Evolutionary conservation across 495 filamentous ascomycete species (phyloP).

Genomic region (Massariosphaeria phaeospora): DNA sequence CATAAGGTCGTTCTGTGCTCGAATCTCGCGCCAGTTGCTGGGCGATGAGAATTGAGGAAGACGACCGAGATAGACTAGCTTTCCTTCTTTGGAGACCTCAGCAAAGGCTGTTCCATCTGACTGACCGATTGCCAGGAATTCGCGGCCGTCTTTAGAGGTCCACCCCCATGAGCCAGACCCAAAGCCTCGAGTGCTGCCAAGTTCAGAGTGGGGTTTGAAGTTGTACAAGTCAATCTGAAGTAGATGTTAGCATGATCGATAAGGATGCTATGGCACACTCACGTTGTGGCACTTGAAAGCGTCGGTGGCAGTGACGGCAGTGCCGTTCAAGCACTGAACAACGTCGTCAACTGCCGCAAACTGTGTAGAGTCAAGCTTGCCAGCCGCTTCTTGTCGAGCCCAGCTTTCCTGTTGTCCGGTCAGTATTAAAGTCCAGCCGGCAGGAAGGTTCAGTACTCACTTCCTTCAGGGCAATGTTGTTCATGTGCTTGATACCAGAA

Average conservation of each 20-base stretch:
- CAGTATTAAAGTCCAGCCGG: background rate
- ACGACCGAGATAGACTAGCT: slow-evolving; percentile 52
- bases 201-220: slow-evolving; percentile 49
- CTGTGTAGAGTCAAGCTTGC: slow-evolving; percentile 18
- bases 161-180: slow-evolving; percentile 48
- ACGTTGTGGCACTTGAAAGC: slow-evolving; percentile 50
- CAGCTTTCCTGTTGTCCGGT: slow-evolving; percentile 19
- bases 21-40: slow-evolving; percentile 31
- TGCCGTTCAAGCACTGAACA: slow-evolving; percentile 46
- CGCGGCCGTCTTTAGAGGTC: slow-evolving; percentile 54
- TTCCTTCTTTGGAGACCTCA: slow-evolving; percentile 49
- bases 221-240: slow-evolving; percentile 49
- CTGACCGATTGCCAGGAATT: slow-evolving; percentile 55
- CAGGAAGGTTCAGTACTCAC: background rate
- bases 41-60: slow-evolving; percentile 23
- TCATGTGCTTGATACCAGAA: slow-evolving; percentile 26
- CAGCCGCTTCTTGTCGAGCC: slow-evolving; percentile 8
- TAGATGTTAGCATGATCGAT: background rate
- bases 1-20: slow-evolving; percentile 23
- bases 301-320: slow-evolving; percentile 41
- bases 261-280: background rate
- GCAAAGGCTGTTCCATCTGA: slow-evolving; percentile 55
- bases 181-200: slow-evolving; percentile 43
- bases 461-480: slow-evolving; percentile 27
- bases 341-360: slow-evolving; percentile 19